Evolutionary conservation across 2,329 filamentous ascomycete species (phyloP).

Genomic region (Lachnellula hyalina): DNA sequence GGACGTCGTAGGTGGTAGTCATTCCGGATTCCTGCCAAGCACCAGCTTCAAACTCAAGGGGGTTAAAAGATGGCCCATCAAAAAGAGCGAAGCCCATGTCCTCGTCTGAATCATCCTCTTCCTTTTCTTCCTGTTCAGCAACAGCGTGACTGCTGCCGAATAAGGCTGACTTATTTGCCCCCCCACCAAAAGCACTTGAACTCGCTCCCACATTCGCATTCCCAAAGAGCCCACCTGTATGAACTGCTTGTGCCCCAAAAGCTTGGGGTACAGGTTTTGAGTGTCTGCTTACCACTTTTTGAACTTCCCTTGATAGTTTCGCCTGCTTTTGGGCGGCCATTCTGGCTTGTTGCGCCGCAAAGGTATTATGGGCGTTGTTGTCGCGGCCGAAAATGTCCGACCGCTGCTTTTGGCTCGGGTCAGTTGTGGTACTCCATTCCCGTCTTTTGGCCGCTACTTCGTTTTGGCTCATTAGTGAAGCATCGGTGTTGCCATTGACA

Average conservation of each 20-base stretch:
- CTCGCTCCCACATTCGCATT: no score
- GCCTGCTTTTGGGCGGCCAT: background rate
- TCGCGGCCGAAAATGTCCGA: slow-evolving; percentile 34
- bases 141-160: background rate
- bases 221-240: background rate
- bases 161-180: background rate
- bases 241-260: background rate
- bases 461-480: slow-evolving; percentile 19
- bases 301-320: background rate
- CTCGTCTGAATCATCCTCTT: slow-evolving; percentile 9
- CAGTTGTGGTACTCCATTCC: slow-evolving; percentile 8
- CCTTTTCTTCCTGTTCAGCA: background rate
- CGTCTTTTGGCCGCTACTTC: slow-evolving; percentile 35
- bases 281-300: background rate
- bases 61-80: slow-evolving; percentile 4
- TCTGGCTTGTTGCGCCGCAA: background rate
- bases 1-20: slow-evolving; percentile 54
- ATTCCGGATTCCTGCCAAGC: slow-evolving; percentile 54
- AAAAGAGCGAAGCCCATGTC: slow-evolving; percentile 10
- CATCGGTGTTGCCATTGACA: slow-evolving; percentile 7
- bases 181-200: background rate
- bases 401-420: slow-evolving; percentile 29
- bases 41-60: slow-evolving; percentile 46
- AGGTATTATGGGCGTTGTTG: background rate
- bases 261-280: background rate